These are phyloP conservation scores for Diaporthe sp. DNA, from an alignment of 2,329 filamentous ascomycete genomes.

Conservation along the genomic window DNA sequence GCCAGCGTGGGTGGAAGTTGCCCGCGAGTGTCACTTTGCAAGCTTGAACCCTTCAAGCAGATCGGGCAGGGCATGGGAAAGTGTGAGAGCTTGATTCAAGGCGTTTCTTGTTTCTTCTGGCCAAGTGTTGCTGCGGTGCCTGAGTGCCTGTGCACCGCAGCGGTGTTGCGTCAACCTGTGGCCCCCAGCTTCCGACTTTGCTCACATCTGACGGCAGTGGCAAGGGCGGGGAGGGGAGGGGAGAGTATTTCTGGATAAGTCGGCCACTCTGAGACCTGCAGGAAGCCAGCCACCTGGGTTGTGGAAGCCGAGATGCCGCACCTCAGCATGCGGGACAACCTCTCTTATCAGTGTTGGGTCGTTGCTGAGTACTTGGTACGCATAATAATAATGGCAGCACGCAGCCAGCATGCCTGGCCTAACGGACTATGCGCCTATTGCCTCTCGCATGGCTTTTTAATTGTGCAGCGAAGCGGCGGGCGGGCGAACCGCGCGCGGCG, in stretches of 20 bases:
- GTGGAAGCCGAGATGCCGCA: slow-evolving; percentile 30
- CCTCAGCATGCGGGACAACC: slow-evolving; percentile 13
- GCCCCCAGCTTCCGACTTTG: slow-evolving; percentile 21
- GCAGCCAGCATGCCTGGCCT: background rate
- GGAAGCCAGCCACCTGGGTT: slow-evolving; percentile 14
- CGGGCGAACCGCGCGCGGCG: slow-evolving; percentile 4
- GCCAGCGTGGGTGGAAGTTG: background rate
- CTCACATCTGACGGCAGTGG: slow-evolving; percentile 23
- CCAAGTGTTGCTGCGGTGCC: slow-evolving; percentile 12
- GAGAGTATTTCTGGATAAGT: slow-evolving; percentile 27
- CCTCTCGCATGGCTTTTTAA: slow-evolving; percentile 9
- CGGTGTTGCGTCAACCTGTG: slow-evolving; percentile 28
- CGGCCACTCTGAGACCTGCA: slow-evolving; percentile 28
- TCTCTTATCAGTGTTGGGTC: background rate
- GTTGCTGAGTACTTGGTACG: background rate
- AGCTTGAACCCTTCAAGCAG: slow-evolving; percentile 10
- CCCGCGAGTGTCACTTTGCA: slow-evolving; percentile 1
- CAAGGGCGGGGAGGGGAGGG: background rate
- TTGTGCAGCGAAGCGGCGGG: background rate
- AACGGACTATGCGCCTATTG: background rate
- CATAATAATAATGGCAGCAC: background rate
- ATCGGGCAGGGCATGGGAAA: slow-evolving; percentile 12
- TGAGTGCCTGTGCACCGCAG: slow-evolving; percentile 27
- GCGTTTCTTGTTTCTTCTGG: slow-evolving; percentile 28
- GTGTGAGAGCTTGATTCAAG: slow-evolving; percentile 28